Conservation (phyloP, 2,329 filamentous ascomycete species). For the Corniculantispora saksenae region DNA sequence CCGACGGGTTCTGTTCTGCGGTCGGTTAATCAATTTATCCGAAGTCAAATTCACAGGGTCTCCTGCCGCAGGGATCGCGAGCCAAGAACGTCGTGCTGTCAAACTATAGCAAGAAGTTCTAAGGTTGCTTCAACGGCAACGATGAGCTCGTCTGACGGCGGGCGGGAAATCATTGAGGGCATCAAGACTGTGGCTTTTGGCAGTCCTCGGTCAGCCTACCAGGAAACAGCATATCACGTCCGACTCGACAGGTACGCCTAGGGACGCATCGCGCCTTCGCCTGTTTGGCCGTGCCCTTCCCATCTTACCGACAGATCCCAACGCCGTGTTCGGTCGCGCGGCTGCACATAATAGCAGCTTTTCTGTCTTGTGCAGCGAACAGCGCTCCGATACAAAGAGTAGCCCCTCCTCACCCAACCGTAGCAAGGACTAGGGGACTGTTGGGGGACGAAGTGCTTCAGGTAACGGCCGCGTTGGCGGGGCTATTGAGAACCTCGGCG, state of each 20-base stretch:
- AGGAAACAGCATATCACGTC: slow-evolving; percentile 76
- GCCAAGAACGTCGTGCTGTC: neutral
- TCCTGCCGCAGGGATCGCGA: neutral
- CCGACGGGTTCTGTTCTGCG: neutral
- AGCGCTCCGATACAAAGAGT: slow-evolving; percentile 81
- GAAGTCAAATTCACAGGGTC: neutral
- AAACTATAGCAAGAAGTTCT: slow-evolving; percentile 48
- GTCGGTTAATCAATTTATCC: slow-evolving; percentile 2
- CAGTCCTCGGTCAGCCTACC: slow-evolving; percentile 59
- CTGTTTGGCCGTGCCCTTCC: slow-evolving; percentile 76
- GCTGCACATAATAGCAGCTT: slow-evolving; percentile 78
- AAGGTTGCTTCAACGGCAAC: slow-evolving; percentile 68
- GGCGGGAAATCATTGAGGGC: slow-evolving; percentile 72
- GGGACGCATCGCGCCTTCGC: slow-evolving; percentile 78
- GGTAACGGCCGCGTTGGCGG: slow-evolving; percentile 75
- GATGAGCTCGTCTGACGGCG: slow-evolving; percentile 64
- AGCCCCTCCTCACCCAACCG: slow-evolving; percentile 78
- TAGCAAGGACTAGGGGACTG: slow-evolving; percentile 83
- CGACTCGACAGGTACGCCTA: slow-evolving; percentile 84
- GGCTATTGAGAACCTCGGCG: slow-evolving; percentile 74
- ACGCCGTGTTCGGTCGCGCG: slow-evolving; percentile 71
- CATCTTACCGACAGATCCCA: slow-evolving; percentile 68
- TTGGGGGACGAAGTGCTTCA: slow-evolving; percentile 79
- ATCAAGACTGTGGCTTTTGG: slow-evolving; percentile 73
- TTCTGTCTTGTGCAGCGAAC: slow-evolving; percentile 74